phyloP scores from a whole-genome alignment of 2,329 filamentous ascomycete genomes.

The Paracoccidioides lutzii region DNA sequence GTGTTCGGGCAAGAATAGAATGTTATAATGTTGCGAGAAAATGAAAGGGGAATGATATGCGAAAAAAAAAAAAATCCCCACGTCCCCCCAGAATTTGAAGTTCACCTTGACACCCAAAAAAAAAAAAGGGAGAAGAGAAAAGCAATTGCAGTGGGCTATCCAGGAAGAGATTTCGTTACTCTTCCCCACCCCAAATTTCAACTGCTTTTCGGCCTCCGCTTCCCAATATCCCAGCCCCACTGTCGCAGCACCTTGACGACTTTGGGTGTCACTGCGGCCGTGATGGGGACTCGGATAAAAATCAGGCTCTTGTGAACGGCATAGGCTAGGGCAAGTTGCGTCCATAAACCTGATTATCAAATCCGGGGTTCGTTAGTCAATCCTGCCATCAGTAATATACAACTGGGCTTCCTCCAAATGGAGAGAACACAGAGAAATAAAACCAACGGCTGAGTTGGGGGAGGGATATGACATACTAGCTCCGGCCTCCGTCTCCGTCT shows the following conservation, averaged over 20 bases:
- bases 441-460: no score
- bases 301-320: conserved; percentile 98
- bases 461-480: conserved; percentile 52
- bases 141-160: background rate
- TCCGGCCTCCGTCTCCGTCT: conserved; percentile 36
- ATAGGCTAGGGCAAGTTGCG: conserved; percentile 84
- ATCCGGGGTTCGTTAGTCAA: background rate
- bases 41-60: background rate
- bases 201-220: conserved; percentile 41
- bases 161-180: background rate
- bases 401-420: no score
- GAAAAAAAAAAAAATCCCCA: background rate
- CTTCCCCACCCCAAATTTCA: conserved; percentile 7
- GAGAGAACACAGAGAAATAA: no score
- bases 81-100: no score
- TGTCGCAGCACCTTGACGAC: conserved; percentile 76
- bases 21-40: background rate
- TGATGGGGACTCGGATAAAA: conserved; percentile 84
- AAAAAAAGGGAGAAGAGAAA: background rate
- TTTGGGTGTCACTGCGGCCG: conserved; percentile 80
- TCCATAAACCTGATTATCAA: conserved; percentile 48
- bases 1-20: background rate
- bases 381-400: no score
- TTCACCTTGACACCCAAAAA: background rate
- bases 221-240: conserved; percentile 94